Evolutionary conservation across 176 grass and related monocot genomes (phyloP).

Genomic region (Puccinellia tenuiflora): DNA sequence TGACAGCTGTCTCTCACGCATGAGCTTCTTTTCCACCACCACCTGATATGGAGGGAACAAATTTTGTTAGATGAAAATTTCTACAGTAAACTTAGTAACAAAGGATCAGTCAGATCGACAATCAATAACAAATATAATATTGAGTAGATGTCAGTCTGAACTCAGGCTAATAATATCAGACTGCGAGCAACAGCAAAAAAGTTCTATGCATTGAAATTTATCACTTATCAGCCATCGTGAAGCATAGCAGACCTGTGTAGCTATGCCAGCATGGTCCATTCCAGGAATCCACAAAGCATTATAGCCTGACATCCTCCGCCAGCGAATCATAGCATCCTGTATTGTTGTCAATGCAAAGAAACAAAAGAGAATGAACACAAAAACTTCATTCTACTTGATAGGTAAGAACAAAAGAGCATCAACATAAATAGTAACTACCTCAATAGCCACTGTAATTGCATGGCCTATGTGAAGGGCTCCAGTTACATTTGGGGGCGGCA

Average conservation of each 20-base stretch:
- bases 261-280: constrained; percentile 81
- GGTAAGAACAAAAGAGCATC: neutral
- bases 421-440: constrained; percentile 37
- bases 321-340: constrained; percentile 61
- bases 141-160: neutral
- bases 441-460: constrained; percentile 68
- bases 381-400: neutral
- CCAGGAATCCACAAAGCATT: constrained; percentile 69
- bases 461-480: constrained; percentile 81
- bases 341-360: constrained; percentile 23
- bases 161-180: neutral
- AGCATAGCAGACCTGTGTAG: constrained; percentile 52
- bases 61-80: constrained; percentile 5
- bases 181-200: neutral
- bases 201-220: neutral
- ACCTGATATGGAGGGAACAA: constrained; percentile 45
- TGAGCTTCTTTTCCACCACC: constrained; percentile 91
- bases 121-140: neutral
- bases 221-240: neutral
- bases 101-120: neutral
- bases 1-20: constrained; percentile 82
- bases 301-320: constrained; percentile 64
- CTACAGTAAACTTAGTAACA: neutral
- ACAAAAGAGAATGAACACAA: neutral
- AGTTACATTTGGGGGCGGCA: constrained; percentile 30